Conservation (phyloP, 352 stramenopile genomes). For the Globisporangium megalacanthum region DNA sequence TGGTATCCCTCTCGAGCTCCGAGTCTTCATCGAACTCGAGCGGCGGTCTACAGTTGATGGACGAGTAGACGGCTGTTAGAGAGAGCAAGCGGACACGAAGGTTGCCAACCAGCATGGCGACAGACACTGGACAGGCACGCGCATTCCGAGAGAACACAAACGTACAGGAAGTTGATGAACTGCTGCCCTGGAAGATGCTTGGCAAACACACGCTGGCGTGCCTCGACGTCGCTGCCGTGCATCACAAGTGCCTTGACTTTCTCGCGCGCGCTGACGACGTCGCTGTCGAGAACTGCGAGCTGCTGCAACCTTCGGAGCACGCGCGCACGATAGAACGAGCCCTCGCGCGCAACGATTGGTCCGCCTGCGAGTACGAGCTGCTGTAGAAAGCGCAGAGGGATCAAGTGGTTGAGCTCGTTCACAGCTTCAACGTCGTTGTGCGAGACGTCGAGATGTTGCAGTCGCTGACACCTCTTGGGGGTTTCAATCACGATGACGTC, state of each 20-base stretch:
- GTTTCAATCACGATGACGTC: neutral
- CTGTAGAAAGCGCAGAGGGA: slow-evolving; percentile 34
- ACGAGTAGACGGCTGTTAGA: slow-evolving; percentile 1
- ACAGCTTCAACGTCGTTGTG: slow-evolving; percentile 44
- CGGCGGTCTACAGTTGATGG: slow-evolving; percentile 27
- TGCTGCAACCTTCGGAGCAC: slow-evolving; percentile 58
- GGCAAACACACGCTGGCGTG: slow-evolving; percentile 49
- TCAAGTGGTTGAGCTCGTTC: slow-evolving; percentile 59
- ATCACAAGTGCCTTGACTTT: slow-evolving; percentile 74
- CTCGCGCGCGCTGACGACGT: slow-evolving; percentile 55
- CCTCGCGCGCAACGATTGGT: slow-evolving; percentile 31
- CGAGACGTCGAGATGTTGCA: slow-evolving; percentile 52
- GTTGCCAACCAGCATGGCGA: too few species aligned
- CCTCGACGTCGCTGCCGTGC: slow-evolving; percentile 59
- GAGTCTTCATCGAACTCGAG: slow-evolving; percentile 47
- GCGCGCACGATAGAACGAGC: slow-evolving; percentile 54
- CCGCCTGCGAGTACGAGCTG: slow-evolving; percentile 37
- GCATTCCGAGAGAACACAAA: neutral
- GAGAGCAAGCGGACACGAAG: neutral
- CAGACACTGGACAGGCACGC: neutral
- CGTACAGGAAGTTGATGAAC: slow-evolving; percentile 69
- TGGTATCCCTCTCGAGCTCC: slow-evolving; percentile 17
- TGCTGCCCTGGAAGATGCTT: slow-evolving; percentile 45
- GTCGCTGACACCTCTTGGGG: slow-evolving; percentile 36
- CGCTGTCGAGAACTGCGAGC: slow-evolving; percentile 41